A percentile compares a stretch with the other conserved stretches of the same genome.
Conservation (phyloP, 1,284 basidiomycete genomes). For the Boletellus deceptivus region DNA sequence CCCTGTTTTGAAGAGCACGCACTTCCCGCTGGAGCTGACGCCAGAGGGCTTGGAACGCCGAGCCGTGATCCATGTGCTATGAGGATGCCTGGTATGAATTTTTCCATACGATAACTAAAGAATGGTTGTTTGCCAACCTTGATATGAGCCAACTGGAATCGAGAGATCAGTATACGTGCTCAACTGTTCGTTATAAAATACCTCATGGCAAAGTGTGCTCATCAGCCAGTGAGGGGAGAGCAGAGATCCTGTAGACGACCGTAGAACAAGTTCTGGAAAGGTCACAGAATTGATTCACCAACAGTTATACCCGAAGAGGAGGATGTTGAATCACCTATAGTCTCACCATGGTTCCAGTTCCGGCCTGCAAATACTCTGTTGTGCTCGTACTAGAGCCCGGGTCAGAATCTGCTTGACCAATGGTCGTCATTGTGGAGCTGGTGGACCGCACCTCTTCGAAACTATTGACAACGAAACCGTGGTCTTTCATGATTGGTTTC, state of each 20-base stretch:
- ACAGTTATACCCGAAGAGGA: background rate
- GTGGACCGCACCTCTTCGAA: conserved; percentile 65
- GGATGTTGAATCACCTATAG: conserved; percentile 48
- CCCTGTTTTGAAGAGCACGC: conserved; percentile 60
- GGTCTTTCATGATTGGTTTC: conserved; percentile 73
- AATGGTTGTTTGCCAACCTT: conserved; percentile 44
- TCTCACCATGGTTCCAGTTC: conserved; percentile 80
- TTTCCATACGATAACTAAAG: background rate
- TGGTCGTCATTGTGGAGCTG: background rate
- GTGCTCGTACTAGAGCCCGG: conserved; percentile 56
- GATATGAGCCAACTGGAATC: conserved; percentile 67
- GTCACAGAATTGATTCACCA: background rate
- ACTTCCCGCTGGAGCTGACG: conserved; percentile 62
- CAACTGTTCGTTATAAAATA: conserved; percentile 31
- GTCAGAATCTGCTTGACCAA: conserved; percentile 8
- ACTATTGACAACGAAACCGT: conserved; percentile 73
- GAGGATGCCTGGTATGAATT: conserved; percentile 7
- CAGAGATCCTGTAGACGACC: conserved; percentile 57
- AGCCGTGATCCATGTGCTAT: conserved; percentile 77
- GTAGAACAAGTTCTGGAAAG: conserved; percentile 64
- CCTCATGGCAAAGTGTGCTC: conserved; percentile 81
- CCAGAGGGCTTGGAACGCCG: conserved; percentile 73
- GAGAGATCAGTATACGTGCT: conserved; percentile 3
- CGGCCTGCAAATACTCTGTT: conserved; percentile 75
- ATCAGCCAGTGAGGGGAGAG: conserved; percentile 65